Percentiles rank a stretch among this genome's conserved stretches.
phyloP scores from a whole-genome alignment of 1,284 basidiomycete genomes.

The Coriolopsis trogii region DNA sequence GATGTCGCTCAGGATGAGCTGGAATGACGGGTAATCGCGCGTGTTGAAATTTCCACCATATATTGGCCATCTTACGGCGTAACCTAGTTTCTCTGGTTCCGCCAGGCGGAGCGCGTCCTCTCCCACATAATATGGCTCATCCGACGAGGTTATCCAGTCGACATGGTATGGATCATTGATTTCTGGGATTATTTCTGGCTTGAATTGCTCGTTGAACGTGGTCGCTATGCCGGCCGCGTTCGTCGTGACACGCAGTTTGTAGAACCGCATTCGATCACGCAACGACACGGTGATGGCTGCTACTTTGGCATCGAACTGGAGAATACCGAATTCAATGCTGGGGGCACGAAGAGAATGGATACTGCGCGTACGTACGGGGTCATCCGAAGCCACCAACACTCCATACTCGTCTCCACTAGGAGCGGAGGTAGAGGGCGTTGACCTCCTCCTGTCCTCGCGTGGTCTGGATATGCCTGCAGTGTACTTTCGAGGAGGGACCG shows the following conservation, averaged over 20 bases:
- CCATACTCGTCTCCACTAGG: slow-evolving; percentile 49
- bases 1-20: slow-evolving; percentile 77
- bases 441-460: slow-evolving; percentile 35
- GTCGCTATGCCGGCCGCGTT: slow-evolving; percentile 74
- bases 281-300: slow-evolving; percentile 74
- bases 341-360: too few relatives aligned
- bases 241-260: slow-evolving; percentile 81
- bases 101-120: slow-evolving; percentile 78
- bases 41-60: slow-evolving; percentile 79
- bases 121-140: slow-evolving; percentile 66
- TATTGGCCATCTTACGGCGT: slow-evolving; percentile 79
- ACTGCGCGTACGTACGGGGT: slow-evolving; percentile 53
- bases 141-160: slow-evolving; percentile 73
- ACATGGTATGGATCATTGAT: slow-evolving; percentile 80
- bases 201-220: slow-evolving; percentile 76
- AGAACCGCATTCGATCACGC: slow-evolving; percentile 84
- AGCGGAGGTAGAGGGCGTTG: slow-evolving; percentile 22
- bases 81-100: slow-evolving; percentile 68
- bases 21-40: slow-evolving; percentile 71
- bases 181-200: slow-evolving; percentile 81
- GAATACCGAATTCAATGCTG: background rate
- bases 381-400: slow-evolving; percentile 49
- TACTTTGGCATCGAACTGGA: slow-evolving; percentile 74
- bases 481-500: slow-evolving; percentile 45
- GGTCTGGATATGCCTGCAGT: slow-evolving; percentile 60